Percentiles rank a stretch among this genome's conserved stretches.
phyloP scores from a whole-genome alignment of 2,329 filamentous ascomycete species.

The Rhytidhysteron rufulum region DNA sequence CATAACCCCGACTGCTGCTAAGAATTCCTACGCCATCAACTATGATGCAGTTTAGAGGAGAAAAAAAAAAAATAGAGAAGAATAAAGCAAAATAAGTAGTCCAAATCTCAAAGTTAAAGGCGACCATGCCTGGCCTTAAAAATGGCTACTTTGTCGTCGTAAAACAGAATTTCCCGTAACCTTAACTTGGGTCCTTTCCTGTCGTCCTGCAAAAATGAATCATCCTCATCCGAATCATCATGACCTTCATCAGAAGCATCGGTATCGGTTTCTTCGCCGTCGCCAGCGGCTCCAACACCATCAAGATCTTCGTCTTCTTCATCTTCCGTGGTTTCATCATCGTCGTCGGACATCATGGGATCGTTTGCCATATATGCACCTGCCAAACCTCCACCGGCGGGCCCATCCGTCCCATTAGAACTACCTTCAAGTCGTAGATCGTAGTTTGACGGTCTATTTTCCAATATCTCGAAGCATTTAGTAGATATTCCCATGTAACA shows the following conservation, averaged over 20 bases:
- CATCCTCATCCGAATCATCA: constrained; percentile 48
- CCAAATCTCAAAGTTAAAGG: constrained; percentile 17
- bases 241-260: constrained; percentile 35
- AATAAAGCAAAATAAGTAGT: neutral
- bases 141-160: constrained; percentile 77
- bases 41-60: too few species aligned
- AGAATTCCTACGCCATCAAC: too few species aligned
- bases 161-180: constrained; percentile 76
- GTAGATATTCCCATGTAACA: constrained; percentile 72
- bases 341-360: constrained; percentile 31
- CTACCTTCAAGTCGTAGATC: constrained; percentile 30
- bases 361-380: constrained; percentile 25
- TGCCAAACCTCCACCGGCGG: constrained; percentile 13
- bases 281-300: constrained; percentile 48
- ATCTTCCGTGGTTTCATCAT: constrained; percentile 39
- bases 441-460: constrained; percentile 52
- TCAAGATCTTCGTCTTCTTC: constrained; percentile 48
- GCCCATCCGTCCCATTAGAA: constrained; percentile 25
- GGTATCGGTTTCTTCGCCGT: constrained; percentile 33
- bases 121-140: constrained; percentile 70
- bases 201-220: constrained; percentile 49
- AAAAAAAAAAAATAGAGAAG: too few species aligned
- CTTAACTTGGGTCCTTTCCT: constrained; percentile 53
- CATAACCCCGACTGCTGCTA: too few species aligned
- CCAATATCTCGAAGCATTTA: constrained; percentile 80